These are phyloP conservation scores for Hemileccinum rubropunctum DNA, from an alignment of 768 basidiomycete species.

Conservation along the genomic window DNA sequence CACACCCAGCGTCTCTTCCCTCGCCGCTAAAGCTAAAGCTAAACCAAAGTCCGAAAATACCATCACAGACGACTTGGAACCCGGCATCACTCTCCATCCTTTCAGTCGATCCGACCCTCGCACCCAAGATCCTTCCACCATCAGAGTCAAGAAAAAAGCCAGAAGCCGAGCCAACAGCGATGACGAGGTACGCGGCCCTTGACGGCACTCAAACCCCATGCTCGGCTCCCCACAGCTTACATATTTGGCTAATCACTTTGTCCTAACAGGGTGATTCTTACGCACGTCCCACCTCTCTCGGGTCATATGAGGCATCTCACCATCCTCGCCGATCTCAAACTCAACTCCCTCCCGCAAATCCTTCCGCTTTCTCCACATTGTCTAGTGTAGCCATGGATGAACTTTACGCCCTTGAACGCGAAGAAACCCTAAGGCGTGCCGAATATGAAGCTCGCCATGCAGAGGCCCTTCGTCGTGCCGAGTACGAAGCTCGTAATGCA, in stretches of 20 bases:
- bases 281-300: slow-evolving; percentile 52
- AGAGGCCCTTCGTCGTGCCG: slow-evolving; percentile 62
- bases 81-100: slow-evolving; percentile 27
- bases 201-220: slow-evolving; percentile 10
- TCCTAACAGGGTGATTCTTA: slow-evolving; percentile 50
- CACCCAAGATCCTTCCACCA: slow-evolving; percentile 22
- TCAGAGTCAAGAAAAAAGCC: slow-evolving; percentile 71
- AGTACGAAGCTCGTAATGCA: slow-evolving; percentile 53
- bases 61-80: slow-evolving; percentile 26
- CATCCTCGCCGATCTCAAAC: slow-evolving; percentile 29
- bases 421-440: slow-evolving; percentile 81
- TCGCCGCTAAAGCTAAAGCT: slow-evolving; percentile 25
- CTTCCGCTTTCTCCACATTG: slow-evolving; percentile 61
- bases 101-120: slow-evolving; percentile 17
- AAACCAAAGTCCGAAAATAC: slow-evolving; percentile 30
- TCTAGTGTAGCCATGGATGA: slow-evolving; percentile 85
- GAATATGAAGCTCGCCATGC: slow-evolving; percentile 81
- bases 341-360: slow-evolving; percentile 29
- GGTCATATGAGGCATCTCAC: slow-evolving; percentile 41
- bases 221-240: slow-evolving; percentile 28
- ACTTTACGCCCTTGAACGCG: slow-evolving; percentile 82
- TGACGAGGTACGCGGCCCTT: slow-evolving; percentile 64
- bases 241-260: slow-evolving; percentile 21
- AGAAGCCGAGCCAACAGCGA: slow-evolving; percentile 77
- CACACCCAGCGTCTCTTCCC: slow-evolving; percentile 14